Percentiles rank a stretch among this genome's conserved stretches.
phyloP scores from a whole-genome alignment of 768 basidiomycete genomes.

The Pleurotus tuber-regium region DNA sequence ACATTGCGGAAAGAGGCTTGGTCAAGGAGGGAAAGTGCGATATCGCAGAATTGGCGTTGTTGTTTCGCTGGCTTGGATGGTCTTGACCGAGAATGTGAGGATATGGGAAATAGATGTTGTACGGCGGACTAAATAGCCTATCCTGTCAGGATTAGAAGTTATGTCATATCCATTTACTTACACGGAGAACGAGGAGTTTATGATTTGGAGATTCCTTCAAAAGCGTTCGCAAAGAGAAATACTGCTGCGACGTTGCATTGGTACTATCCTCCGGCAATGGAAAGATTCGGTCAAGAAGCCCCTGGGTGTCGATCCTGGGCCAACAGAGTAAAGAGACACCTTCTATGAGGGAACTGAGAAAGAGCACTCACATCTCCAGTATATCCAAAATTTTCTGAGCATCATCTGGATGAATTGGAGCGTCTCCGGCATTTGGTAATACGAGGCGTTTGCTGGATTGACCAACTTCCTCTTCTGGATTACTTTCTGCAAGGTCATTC shows the following conservation, averaged over 20 bases:
- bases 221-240: constrained; percentile 52
- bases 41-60: constrained; percentile 72
- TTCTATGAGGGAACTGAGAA: not conserved
- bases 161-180: constrained; percentile 38
- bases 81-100: constrained; percentile 62
- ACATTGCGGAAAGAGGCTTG: constrained; percentile 56
- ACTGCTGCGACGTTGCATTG: constrained; percentile 40
- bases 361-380: constrained; percentile 44
- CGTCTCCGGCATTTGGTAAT: constrained; percentile 41
- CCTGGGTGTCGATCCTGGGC: constrained; percentile 67
- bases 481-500: constrained; percentile 2
- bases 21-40: constrained; percentile 69
- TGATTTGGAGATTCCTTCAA: constrained; percentile 52
- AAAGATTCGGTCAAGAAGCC: constrained; percentile 78
- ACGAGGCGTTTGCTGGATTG: constrained; percentile 14
- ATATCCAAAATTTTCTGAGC: constrained; percentile 55
- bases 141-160: constrained; percentile 15
- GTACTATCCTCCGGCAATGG: constrained; percentile 44
- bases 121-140: constrained; percentile 51
- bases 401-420: constrained; percentile 40
- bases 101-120: constrained; percentile 64
- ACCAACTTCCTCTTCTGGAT: constrained; percentile 5
- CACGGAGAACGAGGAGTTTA: constrained; percentile 48
- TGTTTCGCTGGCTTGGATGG: constrained; percentile 62
- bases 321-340: constrained; percentile 10